Percentiles rank a stretch among this genome's conserved stretches.
These are phyloP conservation scores for Mycena alexandri DNA, from an alignment of 768 basidiomycete species.

Conservation along the genomic window DNA sequence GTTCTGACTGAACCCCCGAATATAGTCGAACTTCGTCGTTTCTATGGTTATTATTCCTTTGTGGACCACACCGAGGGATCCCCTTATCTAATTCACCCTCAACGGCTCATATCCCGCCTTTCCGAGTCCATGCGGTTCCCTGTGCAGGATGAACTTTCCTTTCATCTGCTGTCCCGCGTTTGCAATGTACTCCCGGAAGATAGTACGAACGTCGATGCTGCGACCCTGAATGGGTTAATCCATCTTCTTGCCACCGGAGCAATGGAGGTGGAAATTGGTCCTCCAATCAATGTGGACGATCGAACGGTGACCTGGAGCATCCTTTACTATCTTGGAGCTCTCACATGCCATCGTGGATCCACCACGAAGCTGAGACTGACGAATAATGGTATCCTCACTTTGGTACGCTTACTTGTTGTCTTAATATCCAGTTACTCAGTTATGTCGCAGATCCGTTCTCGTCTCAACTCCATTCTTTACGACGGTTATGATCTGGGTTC, in stretches of 20 bases:
- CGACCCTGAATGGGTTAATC: background rate
- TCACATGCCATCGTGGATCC: background rate
- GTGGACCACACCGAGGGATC: background rate
- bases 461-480: background rate
- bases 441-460: slow-evolving; percentile 1
- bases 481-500: background rate
- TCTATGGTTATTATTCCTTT: background rate
- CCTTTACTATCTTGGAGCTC: slow-evolving; percentile 14
- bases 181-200: background rate
- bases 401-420: background rate
- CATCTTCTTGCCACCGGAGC: slow-evolving; percentile 3
- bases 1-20: background rate
- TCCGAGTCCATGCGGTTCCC: background rate
- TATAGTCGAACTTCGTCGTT: background rate
- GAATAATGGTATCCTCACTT: background rate
- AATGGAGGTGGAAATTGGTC: background rate
- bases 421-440: background rate
- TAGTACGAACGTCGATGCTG: background rate
- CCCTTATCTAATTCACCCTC: slow-evolving; percentile 5
- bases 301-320: background rate
- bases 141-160: background rate
- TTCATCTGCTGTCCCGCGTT: background rate
- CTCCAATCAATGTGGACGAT: background rate
- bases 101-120: background rate
- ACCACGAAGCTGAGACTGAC: background rate